Evolutionary conservation across 352 stramenopile species (phyloP), one percentile per base, ranked within the genome.

Genomic region (Poterioochromonas sp.): DNA sequence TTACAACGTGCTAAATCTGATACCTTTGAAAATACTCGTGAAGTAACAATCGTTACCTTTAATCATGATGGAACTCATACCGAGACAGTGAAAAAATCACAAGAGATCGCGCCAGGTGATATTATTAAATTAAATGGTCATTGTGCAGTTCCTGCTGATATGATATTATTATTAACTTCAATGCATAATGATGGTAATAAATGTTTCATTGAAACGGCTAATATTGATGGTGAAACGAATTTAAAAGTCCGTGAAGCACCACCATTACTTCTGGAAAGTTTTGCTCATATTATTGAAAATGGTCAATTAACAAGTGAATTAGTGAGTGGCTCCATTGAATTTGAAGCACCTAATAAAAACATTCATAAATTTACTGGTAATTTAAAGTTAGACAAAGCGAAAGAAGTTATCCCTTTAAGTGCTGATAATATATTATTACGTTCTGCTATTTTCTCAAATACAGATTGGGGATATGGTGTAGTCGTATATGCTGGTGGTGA

Each of bases 151-250:
- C 92, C 93, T 3, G 92, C 93, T 0, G 93, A 98, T 78, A 76
- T 98, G 0, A 86, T 97, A 0, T 73, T 97, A 0, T 83, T 98
- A 0, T 88, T 91, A 41, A 88, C 88, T 0, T 94, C 88, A 40
- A 85, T 90, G 53, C 83, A 90, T 8, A 87, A 83, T 29, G 85
- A 85, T 0, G 84, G 89, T 81, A 82, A 73, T 41, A 70, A 80
- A 0, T 93, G 85, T 82, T 97, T 95, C 77, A 86, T 97, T 41
- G 92, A 97, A 82, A 97, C 92, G 11, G 91, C 88, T 71, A 96
- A 94, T 79, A 82, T 97, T 58, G 92, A 97, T 76, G 92, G 92
- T 26, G 92, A 97, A 81, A 97, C 91, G 11, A 96, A 97, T 80
- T 80, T 97, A n/a, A 97, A 97, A 82, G 85, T 85, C 39, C 71